phyloP scores from a whole-genome alignment of 768 basidiomycete genomes.

The Psilocybe cubensis region DNA sequence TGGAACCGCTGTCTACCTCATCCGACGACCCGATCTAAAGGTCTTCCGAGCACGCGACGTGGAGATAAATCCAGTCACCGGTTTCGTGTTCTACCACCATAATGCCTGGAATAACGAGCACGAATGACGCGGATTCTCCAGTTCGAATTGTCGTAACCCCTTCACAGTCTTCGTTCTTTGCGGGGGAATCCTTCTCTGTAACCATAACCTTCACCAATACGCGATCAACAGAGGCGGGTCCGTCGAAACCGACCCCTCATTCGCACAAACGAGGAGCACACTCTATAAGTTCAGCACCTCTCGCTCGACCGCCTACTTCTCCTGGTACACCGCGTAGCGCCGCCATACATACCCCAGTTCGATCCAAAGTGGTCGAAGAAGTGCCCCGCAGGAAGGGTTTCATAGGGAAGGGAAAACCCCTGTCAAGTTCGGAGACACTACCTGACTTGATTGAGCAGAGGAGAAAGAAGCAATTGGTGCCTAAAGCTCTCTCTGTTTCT shows the following conservation, averaged over 20 bases:
- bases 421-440: conserved; percentile 38
- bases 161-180: conserved; percentile 88
- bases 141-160: conserved; percentile 78
- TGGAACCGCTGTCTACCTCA: conserved; percentile 13
- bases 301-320: conserved; percentile 82
- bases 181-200: conserved; percentile 86
- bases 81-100: background rate
- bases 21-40: conserved; percentile 18
- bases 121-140: conserved; percentile 43
- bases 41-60: conserved; percentile 11
- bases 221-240: conserved; percentile 51
- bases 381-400: conserved; percentile 51
- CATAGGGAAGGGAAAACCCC: conserved; percentile 47
- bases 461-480: conserved; percentile 51
- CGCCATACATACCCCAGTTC: conserved; percentile 24
- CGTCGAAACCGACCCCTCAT: conserved; percentile 32
- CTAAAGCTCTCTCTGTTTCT: conserved; percentile 69
- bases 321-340: conserved; percentile 60
- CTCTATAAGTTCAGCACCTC: conserved; percentile 81
- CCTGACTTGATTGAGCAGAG: conserved; percentile 57
- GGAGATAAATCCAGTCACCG: conserved; percentile 13
- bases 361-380: conserved; percentile 29
- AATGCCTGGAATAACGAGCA: conserved; percentile 18
- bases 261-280: conserved; percentile 75
- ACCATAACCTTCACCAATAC: conserved; percentile 89